Conservation (phyloP, 768 basidiomycete genomes). For the Pholiota molesta region DNA sequence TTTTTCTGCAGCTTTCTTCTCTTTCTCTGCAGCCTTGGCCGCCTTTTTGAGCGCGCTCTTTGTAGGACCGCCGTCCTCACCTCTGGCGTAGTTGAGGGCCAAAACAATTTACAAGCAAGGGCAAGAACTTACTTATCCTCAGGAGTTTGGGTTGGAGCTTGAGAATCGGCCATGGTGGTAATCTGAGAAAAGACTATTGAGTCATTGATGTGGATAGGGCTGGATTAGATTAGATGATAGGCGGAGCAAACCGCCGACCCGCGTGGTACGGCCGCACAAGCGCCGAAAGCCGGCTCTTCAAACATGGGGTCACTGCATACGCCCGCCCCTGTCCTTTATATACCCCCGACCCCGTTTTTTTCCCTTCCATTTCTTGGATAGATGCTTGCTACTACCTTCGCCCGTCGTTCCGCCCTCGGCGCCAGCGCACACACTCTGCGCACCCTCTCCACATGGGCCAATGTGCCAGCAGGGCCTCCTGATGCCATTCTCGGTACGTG, state of each 20-base stretch:
- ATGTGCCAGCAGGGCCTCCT: slow-evolving; percentile 86
- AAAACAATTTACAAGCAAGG: slow-evolving; percentile 1
- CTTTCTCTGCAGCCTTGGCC: slow-evolving; percentile 90
- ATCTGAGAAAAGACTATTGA: slow-evolving; percentile 12
- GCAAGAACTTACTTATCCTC: slow-evolving; percentile 26
- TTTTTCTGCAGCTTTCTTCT: slow-evolving; percentile 85
- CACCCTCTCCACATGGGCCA: slow-evolving; percentile 75
- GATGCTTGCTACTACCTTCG: slow-evolving; percentile 53
- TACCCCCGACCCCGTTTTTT: slow-evolving; percentile 16
- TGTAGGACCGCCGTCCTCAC: slow-evolving; percentile 54
- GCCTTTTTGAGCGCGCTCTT: slow-evolving; percentile 93
- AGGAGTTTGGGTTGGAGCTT: slow-evolving; percentile 26
- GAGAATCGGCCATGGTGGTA: slow-evolving; percentile 35
- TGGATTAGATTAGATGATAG: slow-evolving; percentile 25
- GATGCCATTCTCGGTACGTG: slow-evolving; percentile 86
- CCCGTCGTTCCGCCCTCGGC: slow-evolving; percentile 51
- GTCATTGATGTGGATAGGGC: slow-evolving; percentile 10
- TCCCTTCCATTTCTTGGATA: slow-evolving; percentile 25
- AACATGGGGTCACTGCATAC: slow-evolving; percentile 2
- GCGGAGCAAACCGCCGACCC: slow-evolving; percentile 30
- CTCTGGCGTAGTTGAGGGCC: slow-evolving; percentile 13
- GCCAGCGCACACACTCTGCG: slow-evolving; percentile 40
- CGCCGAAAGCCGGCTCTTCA: slow-evolving; percentile 23
- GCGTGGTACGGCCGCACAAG: slow-evolving; percentile 21
- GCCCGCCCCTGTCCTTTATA: slow-evolving; percentile 9